These are phyloP conservation scores for Ophiostoma pallidulum DNA, from an alignment of 2,329 filamentous ascomycete species.

Conservation along the genomic window DNA sequence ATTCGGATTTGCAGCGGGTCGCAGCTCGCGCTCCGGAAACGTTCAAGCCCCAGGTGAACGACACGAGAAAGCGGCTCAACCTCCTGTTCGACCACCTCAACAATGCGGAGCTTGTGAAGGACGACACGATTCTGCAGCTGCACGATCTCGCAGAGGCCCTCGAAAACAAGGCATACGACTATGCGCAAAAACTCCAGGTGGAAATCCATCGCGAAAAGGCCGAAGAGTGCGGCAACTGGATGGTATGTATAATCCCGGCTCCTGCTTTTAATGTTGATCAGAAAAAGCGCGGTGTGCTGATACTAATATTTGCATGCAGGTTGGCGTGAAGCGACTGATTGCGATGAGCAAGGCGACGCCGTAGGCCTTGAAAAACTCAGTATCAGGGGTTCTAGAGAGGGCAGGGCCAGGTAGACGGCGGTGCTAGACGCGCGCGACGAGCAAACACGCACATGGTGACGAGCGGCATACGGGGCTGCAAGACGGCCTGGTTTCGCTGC, in stretches of 20 bases:
- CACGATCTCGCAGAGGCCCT: slow-evolving; percentile 56
- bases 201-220: slow-evolving; percentile 69
- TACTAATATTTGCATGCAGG: not conserved
- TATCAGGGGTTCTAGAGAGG: too few relatives aligned
- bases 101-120: slow-evolving; percentile 81
- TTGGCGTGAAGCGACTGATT: slow-evolving; percentile 29
- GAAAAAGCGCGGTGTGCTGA: not conserved
- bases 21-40: slow-evolving; percentile 76
- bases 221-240: slow-evolving; percentile 78
- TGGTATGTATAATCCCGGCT: slow-evolving; percentile 46
- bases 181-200: slow-evolving; percentile 58
- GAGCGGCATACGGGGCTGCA: too few relatives aligned
- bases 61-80: slow-evolving; percentile 85
- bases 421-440: too few relatives aligned
- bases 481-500: too few relatives aligned
- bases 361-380: not conserved
- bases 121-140: slow-evolving; percentile 63
- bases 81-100: slow-evolving; percentile 96
- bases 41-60: slow-evolving; percentile 81
- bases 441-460: too few relatives aligned
- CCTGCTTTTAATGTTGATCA: not conserved
- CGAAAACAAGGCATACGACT: slow-evolving; percentile 58
- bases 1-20: slow-evolving; percentile 78
- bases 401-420: too few relatives aligned
- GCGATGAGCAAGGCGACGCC: slow-evolving; percentile 65